These are phyloP conservation scores for Cystobasidiaceae sp. DNA, from an alignment of 1,284 basidiomycete species.

Conservation along the genomic window DNA sequence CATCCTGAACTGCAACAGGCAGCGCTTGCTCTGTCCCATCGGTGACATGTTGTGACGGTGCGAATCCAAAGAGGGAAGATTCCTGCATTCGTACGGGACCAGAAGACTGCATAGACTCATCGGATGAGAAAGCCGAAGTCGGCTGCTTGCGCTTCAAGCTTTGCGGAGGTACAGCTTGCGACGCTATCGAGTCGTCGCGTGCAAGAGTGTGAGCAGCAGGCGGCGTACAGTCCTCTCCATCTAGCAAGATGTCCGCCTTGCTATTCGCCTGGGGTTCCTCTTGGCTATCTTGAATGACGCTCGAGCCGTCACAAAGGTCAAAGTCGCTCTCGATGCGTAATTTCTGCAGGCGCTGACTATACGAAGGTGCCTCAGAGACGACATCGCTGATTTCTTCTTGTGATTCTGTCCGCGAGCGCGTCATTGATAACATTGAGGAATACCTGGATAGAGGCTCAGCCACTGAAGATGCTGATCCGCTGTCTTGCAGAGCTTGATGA, in stretches of 20 bases:
- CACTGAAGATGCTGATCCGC: neutral
- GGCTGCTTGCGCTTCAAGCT: slow-evolving; percentile 23
- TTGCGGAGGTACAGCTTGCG: neutral
- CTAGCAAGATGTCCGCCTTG: slow-evolving; percentile 6
- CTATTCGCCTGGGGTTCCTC: neutral
- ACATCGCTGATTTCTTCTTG: slow-evolving; percentile 8
- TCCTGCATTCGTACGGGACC: neutral
- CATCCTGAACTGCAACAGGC: neutral
- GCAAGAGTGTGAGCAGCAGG: neutral
- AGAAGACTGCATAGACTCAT: slow-evolving; percentile 8
- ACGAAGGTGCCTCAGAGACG: slow-evolving; percentile 21
- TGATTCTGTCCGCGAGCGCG: slow-evolving; percentile 1
- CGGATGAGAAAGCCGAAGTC: slow-evolving; percentile 11
- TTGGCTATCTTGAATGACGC: slow-evolving; percentile 8
- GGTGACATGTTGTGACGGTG: no score
- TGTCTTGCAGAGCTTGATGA: neutral
- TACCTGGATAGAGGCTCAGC: neutral
- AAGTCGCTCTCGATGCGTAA: slow-evolving; percentile 19
- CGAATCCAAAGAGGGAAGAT: neutral
- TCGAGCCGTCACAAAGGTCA: neutral
- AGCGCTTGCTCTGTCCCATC: neutral
- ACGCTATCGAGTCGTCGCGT: neutral
- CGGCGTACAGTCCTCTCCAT: neutral
- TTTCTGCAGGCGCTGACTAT: slow-evolving; percentile 17
- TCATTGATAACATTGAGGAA: neutral